Base-by-base conservation (phyloP, 2,329 filamentous ascomycete species). In the Botrytis tulipae region DNA sequence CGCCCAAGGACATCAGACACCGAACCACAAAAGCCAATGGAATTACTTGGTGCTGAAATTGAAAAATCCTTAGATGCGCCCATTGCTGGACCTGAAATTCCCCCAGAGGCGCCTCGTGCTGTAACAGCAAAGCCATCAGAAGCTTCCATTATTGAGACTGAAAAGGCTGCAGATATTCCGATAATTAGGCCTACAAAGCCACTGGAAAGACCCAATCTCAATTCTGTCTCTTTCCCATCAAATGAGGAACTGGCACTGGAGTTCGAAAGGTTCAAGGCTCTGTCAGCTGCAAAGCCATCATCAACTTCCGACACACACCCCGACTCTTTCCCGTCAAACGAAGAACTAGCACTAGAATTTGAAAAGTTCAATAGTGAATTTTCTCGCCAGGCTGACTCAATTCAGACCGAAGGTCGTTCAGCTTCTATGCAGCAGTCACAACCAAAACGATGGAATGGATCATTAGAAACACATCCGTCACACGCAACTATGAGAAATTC, bases 301-400 rank as follows among this genome's bases (percentile, higher is more conserved):
- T n/a, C 6, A 68, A n/a, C 22, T 42, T 42, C 12, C n/a, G 57
- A 32, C 22, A 32, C n/a, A 22, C 25, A 25, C 4, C 12, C 9
- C 1, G 37, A 69, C 6, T 42, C 18, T 20, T 69, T 69, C 35
- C 66, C 66, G 20, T 69, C 66, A 18, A 57, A 69, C 20, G 66
- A 57, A 20, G 66, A 69, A 42, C 1, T 69, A 4, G 66, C 66
- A 69, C 18, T 57, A 48, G 48, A 69, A n/a, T 69, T 69, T 16
- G 37, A 69, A n/a, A 69, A 59, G 32, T 69, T 69, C 18, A 69
- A 59, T 20, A 29, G 9, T 69, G 48, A 37, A 1, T 69, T 69
- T 57, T n/a, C n/a, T 42, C 48, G 16, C 29, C 48, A 29, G 10
- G 29, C 4, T 25, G 37, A 40, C 48, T 42, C 25, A 7, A n/a